Evolutionary conservation across 1,284 basidiomycete genomes (phyloP), one percentile per base, ranked within the genome.

Genomic region (Erythrobasidium hasegawianum): DNA sequence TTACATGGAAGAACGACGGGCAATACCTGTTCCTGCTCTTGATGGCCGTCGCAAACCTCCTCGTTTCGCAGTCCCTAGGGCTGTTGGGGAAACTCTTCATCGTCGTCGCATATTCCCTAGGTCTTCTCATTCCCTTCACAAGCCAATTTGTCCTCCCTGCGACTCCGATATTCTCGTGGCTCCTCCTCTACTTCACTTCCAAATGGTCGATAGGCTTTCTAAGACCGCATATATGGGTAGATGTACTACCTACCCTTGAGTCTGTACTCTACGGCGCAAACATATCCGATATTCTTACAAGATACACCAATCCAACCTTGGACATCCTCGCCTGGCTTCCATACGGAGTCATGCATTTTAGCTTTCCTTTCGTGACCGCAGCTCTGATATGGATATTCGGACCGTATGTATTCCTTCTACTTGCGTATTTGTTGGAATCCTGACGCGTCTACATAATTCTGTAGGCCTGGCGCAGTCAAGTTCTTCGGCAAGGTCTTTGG

Each of bases 291-390:
- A 88, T 97, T 75, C 86, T 97, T 69, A 97, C 94, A 2, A 84
- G 92, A 18, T 92, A 87, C 78, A 97, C 94, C 1, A 89, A 96
- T 74, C 90, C 93, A 2, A 72, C 91, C 24, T 84, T 98, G 58
- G 95, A 98, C 76, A 83, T 98, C 69, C 75, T 96, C 59, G 94
- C 94, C 0, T 98, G 95, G 95, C 76, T 97, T 1, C 94, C 95
- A 0, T 98, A 98, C 75, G 96, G 96, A 18, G 84, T 97, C 49
- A 81, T 87, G 16, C 95, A 98, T 78, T 98, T 95, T 78, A 83
- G 82, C 20, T 78, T 87, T 38, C 93, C 94, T 0, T 87, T 92
- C 77, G 79, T 92, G 59, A 84, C 91, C 58, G 88, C 87, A 57
- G 81, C 85, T 18, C 81, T 90, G 73, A 76, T 93, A 9, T 91